Percentiles rank a stretch among this genome's conserved stretches.
These are phyloP conservation scores for Ilex asprella DNA, from an alignment of 257 asterid genomes.

Conservation along the genomic window DNA sequence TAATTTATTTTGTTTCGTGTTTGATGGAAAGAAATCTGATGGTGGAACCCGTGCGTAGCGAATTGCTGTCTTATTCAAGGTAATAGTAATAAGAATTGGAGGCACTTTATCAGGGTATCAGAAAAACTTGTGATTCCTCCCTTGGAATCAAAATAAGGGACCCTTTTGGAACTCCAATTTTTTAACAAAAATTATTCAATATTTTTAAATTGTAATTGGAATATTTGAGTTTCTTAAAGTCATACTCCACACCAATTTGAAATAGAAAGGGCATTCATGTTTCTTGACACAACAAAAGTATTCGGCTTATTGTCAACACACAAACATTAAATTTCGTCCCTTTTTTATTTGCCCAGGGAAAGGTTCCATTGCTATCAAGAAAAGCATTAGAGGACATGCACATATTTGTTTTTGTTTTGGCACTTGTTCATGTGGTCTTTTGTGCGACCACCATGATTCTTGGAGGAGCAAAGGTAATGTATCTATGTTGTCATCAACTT, in stretches of 20 bases:
- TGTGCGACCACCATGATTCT: neutral
- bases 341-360: neutral
- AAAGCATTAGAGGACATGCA: neutral
- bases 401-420: neutral
- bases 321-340: neutral
- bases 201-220: neutral
- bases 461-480: neutral
- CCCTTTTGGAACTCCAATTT: neutral
- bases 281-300: neutral
- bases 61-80: too few relatives aligned
- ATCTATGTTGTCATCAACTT: too few relatives aligned
- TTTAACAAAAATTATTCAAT: too few relatives aligned
- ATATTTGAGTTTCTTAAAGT: neutral
- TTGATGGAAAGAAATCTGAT: too few relatives aligned
- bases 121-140: too few relatives aligned
- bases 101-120: too few relatives aligned
- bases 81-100: too few relatives aligned
- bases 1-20: too few relatives aligned
- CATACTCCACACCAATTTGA: neutral
- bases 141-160: neutral
- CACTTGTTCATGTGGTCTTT: neutral
- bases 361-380: constrained; percentile 1
- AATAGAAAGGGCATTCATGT: neutral
- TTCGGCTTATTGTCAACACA: neutral
- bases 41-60: too few relatives aligned